Evolutionary conservation across 371 early-diverging fungal species (phyloP).

Genomic region (Mortierella sp.): DNA sequence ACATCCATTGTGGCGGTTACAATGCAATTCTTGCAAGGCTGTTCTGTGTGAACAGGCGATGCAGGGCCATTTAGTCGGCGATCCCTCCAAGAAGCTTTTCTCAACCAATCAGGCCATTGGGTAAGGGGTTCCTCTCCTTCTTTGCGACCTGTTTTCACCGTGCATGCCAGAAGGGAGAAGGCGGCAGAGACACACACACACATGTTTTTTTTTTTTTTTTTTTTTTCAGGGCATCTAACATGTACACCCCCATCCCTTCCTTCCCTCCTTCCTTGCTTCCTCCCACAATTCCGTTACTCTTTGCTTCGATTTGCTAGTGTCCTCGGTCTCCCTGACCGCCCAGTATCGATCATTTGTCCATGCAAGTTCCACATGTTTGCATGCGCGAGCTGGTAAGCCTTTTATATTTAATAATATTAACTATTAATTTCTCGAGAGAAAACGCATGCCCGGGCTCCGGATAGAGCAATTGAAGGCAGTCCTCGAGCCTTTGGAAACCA

Average conservation of each 20-base stretch:
- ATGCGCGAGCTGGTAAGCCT: conserved; percentile 44
- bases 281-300: background rate
- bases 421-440: no score
- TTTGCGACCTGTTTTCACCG: no score
- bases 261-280: no score
- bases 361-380: conserved; percentile 54
- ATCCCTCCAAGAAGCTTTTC: conserved; percentile 46
- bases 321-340: conserved; percentile 34
- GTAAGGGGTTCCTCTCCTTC: no score
- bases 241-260: no score
- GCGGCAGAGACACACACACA: no score
- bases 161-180: no score
- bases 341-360: conserved; percentile 50
- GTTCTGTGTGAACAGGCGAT: conserved; percentile 49
- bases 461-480: no score
- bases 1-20: conserved; percentile 43
- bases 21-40: conserved; percentile 44
- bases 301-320: conserved; percentile 1
- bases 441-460: no score
- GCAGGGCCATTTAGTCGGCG: conserved; percentile 50
- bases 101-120: conserved; percentile 47
- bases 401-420: background rate
- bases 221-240: no score
- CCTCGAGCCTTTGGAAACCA: no score
- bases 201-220: no score